phyloP scores from a whole-genome alignment of 805 yeast species.

The Tetrapisispora namnaoensis region DNA sequence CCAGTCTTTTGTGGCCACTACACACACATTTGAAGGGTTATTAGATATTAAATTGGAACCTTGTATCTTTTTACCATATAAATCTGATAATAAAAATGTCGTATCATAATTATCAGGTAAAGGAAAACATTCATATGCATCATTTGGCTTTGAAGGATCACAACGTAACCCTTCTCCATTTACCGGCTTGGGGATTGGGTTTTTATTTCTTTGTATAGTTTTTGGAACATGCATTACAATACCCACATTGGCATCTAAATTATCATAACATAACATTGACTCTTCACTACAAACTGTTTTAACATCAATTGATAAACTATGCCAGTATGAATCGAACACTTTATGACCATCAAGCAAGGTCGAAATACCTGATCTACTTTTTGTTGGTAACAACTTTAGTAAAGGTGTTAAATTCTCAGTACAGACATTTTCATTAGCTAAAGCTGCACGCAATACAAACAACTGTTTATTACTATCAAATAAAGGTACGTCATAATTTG shows the following conservation, averaged over 20 bases:
- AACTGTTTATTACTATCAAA: slow-evolving; percentile 31
- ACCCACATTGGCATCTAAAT: slow-evolving; percentile 58
- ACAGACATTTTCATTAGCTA: slow-evolving; percentile 92
- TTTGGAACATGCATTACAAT: slow-evolving; percentile 64
- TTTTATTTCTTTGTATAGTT: slow-evolving; percentile 48
- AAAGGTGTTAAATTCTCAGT: slow-evolving; percentile 96
- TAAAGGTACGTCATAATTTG: slow-evolving; percentile 19
- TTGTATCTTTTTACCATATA: slow-evolving; percentile 59
- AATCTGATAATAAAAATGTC: slow-evolving; percentile 45
- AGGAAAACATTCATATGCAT: slow-evolving; percentile 73
- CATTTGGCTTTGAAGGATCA: slow-evolving; percentile 50
- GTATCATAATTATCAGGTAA: slow-evolving; percentile 39
- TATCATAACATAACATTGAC: slow-evolving; percentile 34
- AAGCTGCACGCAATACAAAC: slow-evolving; percentile 66
- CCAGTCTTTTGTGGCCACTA: slow-evolving; percentile 42
- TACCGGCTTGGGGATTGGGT: slow-evolving; percentile 74
- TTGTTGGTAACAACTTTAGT: slow-evolving; percentile 78
- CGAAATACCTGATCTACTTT: slow-evolving; percentile 82
- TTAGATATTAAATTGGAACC: slow-evolving; percentile 56
- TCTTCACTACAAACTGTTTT: slow-evolving; percentile 40
- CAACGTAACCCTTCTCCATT: slow-evolving; percentile 65
- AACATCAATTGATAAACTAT: slow-evolving; percentile 81
- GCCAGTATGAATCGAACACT: slow-evolving; percentile 89
- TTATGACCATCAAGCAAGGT: slow-evolving; percentile 83
- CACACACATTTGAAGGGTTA: slow-evolving; percentile 31